A percentile compares a stretch with the other conserved stretches of the same genome.
phyloP scores from a whole-genome alignment of 257 asterid genomes.

The Penstemon davidsonii region DNA sequence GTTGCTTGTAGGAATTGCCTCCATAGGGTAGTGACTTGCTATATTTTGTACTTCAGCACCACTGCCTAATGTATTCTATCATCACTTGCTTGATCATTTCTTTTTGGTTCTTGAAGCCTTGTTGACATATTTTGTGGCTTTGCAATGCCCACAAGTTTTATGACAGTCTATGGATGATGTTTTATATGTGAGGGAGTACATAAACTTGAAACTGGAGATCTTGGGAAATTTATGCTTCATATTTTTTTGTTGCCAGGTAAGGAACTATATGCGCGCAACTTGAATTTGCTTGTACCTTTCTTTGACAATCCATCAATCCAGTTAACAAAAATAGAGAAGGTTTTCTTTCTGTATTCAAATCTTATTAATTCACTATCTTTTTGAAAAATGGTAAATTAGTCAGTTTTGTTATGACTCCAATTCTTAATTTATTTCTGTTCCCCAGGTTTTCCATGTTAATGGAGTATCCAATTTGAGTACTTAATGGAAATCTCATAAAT shows the following conservation, averaged over 20 bases:
- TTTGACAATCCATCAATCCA: conserved; percentile 66
- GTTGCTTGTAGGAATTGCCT: no score
- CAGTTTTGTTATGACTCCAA: neutral
- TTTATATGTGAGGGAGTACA: neutral
- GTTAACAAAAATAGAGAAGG: conserved; percentile 63
- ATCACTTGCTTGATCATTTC: neutral
- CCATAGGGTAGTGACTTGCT: no score
- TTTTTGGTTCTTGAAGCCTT: neutral
- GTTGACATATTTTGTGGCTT: neutral
- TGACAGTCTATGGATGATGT: neutral
- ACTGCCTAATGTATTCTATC: neutral
- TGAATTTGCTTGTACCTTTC: conserved; percentile 83
- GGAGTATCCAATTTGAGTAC: neutral
- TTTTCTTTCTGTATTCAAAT: conserved; percentile 28
- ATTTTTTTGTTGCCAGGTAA: conserved; percentile 47
- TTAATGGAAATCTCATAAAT: neutral
- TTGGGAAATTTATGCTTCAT: conserved; percentile 13
- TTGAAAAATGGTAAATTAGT: neutral
- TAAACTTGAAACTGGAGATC: neutral
- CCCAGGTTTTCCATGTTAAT: neutral
- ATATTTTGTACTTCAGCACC: no score
- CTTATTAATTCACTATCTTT: neutral
- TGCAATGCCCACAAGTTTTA: neutral
- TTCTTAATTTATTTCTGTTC: neutral
- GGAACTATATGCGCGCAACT: conserved; percentile 75